A percentile compares a stretch with the other conserved stretches of the same genome.
Evolutionary conservation across 2,329 filamentous ascomycete species (phyloP).

Genomic region (Parastagonospora avenae): DNA sequence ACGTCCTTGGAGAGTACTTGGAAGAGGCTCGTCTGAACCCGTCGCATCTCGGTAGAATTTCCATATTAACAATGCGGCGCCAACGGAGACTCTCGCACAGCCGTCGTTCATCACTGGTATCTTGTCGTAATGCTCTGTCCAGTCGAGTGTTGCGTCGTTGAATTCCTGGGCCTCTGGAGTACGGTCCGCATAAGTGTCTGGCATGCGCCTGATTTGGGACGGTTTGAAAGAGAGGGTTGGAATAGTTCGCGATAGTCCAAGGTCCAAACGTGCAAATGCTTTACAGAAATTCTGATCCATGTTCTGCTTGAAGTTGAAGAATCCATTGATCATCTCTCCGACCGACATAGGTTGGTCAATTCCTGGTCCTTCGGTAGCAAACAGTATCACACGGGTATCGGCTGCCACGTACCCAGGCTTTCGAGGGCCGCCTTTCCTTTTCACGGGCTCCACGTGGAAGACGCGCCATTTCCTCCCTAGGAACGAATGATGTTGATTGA

Average conservation of each 20-base stretch:
- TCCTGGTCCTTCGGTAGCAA: conserved; percentile 40
- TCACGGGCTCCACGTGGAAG: conserved; percentile 47
- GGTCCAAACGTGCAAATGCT: conserved; percentile 49
- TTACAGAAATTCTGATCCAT: conserved; percentile 47
- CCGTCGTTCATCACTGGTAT: conserved; percentile 56
- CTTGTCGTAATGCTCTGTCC: conserved; percentile 13
- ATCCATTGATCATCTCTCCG: conserved; percentile 47
- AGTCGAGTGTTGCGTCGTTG: conserved; percentile 40
- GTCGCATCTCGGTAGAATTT: conserved; percentile 57
- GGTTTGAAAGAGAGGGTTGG: conserved; percentile 45
- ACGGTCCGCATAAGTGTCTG: conserved; percentile 39
- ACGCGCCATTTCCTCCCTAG: conserved; percentile 50
- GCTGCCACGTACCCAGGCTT: conserved; percentile 8
- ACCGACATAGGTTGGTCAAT: conserved; percentile 25
- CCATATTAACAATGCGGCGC: conserved; percentile 61
- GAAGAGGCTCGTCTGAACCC: conserved; percentile 67
- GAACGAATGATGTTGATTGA: conserved; percentile 42
- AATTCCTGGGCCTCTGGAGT: conserved; percentile 42
- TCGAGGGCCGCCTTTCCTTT: conserved; percentile 18
- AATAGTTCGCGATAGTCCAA: conserved; percentile 50
- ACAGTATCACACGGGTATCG: conserved; percentile 40
- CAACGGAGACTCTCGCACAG: conserved; percentile 67
- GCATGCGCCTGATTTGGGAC: conserved; percentile 41
- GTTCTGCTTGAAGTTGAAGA: conserved; percentile 46
- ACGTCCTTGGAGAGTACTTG: conserved; percentile 70